Evolutionary conservation across 148 eudicot genomes (phyloP), one percentile per base, ranked within the genome.

Genomic region (Spergularia bocconei): DNA sequence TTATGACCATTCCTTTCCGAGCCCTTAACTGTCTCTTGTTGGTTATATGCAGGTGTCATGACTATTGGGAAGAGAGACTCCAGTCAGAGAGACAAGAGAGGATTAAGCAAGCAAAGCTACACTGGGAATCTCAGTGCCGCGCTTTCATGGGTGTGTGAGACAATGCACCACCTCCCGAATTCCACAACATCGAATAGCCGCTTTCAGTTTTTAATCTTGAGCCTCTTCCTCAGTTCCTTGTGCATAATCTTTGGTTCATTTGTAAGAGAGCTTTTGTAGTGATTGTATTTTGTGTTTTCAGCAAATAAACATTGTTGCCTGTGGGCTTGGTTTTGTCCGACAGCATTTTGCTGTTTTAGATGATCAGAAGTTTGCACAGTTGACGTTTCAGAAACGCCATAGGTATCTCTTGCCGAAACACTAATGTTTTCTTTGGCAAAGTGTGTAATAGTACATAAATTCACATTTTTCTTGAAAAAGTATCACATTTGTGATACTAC

Each of bases 31-130:
- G 19, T 14, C 48, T 39, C 11, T 2, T 15, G 51, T 56, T 5
- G 36, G 13, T 17, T 73, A 12, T 65, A 25, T 63, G 33, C 88
- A 95, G 97, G 77, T 95, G 99, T 75, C 93, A 82, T 7, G 91
- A 90, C 67, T 95, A 95, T 75, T 95, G 99, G 99, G 88, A 81
- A 78, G 93, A 92, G 72, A 85, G 99, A 65, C 93, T 90, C 59
- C 85, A 80, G 29, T 70, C 84, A 2, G 97, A 95, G 77, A 85
- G 97, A 77, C 77, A 58, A 5, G 96, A 95, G 80, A 87, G 99
- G 73, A 53, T 89, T 57, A 77, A 71, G 82, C 97, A 89, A 77
- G 85, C 94, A 0, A 95, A 95, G 85, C 86, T 88, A 75, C 91
- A 95, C 64, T 95, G 99, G 99, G 94, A 95, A 71, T 77, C 77